Base-by-base conservation (phyloP, 2,329 filamentous ascomycete species). In the Pyricularia sp. region DNA sequence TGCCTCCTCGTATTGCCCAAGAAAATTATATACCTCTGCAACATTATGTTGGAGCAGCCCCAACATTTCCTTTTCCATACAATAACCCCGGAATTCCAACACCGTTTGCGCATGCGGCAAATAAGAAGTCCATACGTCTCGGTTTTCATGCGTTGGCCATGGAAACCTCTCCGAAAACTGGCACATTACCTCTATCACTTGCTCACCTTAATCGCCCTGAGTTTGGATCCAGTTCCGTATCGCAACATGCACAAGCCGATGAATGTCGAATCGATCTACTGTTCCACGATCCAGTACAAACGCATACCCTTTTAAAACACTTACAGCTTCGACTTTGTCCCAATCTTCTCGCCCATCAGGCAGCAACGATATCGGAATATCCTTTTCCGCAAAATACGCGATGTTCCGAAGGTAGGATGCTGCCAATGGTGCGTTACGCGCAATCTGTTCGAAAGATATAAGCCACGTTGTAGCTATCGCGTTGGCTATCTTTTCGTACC, bases 291-390 rank as follows among this genome's bases (percentile, higher is more conserved):
- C 28, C 28, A 30, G 28, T 30, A 30, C 6, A 30, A 30, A 30
- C 28, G 28, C 28, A 30, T 6, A 30, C 28, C 28, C 28, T 30
- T 30, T 30, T 30, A 30, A 30, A 30, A 30, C 28, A 6, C 28
- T 6, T 6, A 30, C 28, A 30, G 28, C 28, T 30, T 30, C 28
- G 28, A 30, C 28, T 30, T 30, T 30, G 28, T 64, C 36, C 33
- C 33, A 36, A 36, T 36, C 33, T 71, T 69, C 31, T 70, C 65
- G 1, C 25, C 69, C 31, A 63, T 58, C 3, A 73, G 74, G 33
- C 9, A 78, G 68, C 10, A 79, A 66, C 17, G 70, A 69, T n/a
- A 11, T 36, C 1, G 76, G 77, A 28, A 78, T 78, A 26, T 76
- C 71, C 33, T 75, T 76, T 36, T 74, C 72, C 4, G 71, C 72